Evolutionary conservation across 2,329 filamentous ascomycete genomes (phyloP), one percentile per base, ranked within the genome.

Genomic region (Pseudogymnoascus sp.): DNA sequence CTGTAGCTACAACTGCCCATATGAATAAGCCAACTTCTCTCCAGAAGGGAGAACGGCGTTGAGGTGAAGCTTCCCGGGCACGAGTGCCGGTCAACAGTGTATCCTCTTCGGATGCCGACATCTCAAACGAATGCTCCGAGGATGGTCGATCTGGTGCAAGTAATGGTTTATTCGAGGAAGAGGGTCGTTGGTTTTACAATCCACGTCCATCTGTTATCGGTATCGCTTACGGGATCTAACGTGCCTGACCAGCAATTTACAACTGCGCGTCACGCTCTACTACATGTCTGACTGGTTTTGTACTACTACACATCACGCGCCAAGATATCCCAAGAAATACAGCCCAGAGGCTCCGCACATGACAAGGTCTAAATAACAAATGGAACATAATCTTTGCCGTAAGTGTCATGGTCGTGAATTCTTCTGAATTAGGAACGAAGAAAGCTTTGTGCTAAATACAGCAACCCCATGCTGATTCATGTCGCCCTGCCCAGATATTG

Each of bases 1-100:
- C 84, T 0, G 92, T 96, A 16, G 92, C 91, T 23, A 93, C 69
- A 14, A 94, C 75, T 4, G 92, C 91, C 92, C 92, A 96, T 59
- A 83, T 76, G 72, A 96, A 92, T 66, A 96, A 77, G 23, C 87
- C 83, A 61, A 90, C 75, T 73, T 97, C 91, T 66, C 89, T 84
- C 84, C 85, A 89, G 72, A 82, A 80, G 63, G 83, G 74, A 74
- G 84, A 83, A 64, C 74, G 75, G 62, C 68, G 70, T 67, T 63
- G 70, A 65, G 50, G 66, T 66, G 59, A 66, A 64, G 56, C 63
- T 21, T 42, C 66, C 66, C 25, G 68, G 68, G 56, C 71, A 56
- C 65, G 64, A 60, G 64, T 63, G 74, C 67, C 61, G 67, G 61
- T 71, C 73, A 74, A 69, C 28, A 76, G 68, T 3, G 72, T 71